phyloP scores from a whole-genome alignment of 75 land plant genomes.

The Azolla pinnata region DNA sequence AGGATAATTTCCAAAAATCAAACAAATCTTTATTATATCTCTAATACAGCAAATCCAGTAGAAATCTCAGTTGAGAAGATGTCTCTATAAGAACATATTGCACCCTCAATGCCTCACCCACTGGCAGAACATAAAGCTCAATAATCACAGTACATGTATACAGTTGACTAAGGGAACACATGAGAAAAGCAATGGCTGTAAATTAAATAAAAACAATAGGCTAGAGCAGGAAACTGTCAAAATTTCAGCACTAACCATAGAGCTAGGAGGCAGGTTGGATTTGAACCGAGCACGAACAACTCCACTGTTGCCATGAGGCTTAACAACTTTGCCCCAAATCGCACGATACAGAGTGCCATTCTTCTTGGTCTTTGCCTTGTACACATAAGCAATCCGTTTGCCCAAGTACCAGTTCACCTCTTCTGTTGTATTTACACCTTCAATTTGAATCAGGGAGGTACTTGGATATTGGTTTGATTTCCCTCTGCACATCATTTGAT shows the following conservation, averaged over 20 bases:
- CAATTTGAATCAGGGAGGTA: slow-evolving; percentile 71
- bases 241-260: slow-evolving; percentile 39
- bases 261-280: slow-evolving; percentile 69
- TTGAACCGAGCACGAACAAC: slow-evolving; percentile 81
- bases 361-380: slow-evolving; percentile 29
- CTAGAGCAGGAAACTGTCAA: no score
- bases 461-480: slow-evolving; percentile 70
- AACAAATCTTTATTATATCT: no score
- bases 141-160: no score
- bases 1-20: no score
- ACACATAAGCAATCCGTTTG: slow-evolving; percentile 21
- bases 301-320: slow-evolving; percentile 88
- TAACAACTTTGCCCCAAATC: slow-evolving; percentile 83
- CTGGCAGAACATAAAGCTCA: neutral
- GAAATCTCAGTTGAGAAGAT: no score
- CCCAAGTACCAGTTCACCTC: slow-evolving; percentile 68
- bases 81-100: no score
- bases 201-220: no score
- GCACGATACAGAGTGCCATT: slow-evolving; percentile 47
- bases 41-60: no score
- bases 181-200: no score
- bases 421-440: slow-evolving; percentile 81
- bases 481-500: slow-evolving; percentile 25
- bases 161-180: no score
- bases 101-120: no score